These are phyloP conservation scores for Leavenworthia alabamica DNA, from an alignment of 345 rosid genomes.

Conservation along the genomic window DNA sequence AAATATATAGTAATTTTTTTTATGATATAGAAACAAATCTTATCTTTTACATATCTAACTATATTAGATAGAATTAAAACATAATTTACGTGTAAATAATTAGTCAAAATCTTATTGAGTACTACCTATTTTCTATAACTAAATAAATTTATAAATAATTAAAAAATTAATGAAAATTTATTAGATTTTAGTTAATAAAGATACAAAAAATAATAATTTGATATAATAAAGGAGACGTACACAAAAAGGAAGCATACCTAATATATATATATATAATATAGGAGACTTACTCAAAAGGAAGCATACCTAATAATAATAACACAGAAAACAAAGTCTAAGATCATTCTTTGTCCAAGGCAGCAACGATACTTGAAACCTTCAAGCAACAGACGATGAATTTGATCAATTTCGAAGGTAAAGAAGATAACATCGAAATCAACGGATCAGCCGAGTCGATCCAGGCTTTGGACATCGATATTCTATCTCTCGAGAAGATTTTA, in stretches of 20 bases:
- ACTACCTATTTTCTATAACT: background rate
- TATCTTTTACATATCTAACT: background rate
- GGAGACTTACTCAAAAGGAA: background rate
- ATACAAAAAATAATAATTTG: background rate
- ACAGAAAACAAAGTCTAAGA: too few relatives aligned
- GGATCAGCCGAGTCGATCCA: background rate
- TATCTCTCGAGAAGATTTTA: slow-evolving; percentile 38
- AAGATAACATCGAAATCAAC: background rate
- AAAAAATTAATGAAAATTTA: background rate
- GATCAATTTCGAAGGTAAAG: background rate
- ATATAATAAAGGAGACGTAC: background rate
- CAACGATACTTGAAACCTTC: background rate
- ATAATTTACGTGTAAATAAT: background rate
- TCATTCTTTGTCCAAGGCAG: background rate
- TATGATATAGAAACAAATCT: background rate
- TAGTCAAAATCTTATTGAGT: background rate
- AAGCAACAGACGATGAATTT: background rate
- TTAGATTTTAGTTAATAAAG: background rate
- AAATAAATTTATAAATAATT: background rate
- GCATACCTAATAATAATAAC: too few relatives aligned
- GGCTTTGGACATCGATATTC: slow-evolving; percentile 17
- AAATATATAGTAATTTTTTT: too few relatives aligned
- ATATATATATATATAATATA: background rate
- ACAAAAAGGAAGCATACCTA: background rate
- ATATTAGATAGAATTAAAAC: background rate